Base-by-base conservation (phyloP, 139 green algal species). In the Picochlorum sp. region DNA sequence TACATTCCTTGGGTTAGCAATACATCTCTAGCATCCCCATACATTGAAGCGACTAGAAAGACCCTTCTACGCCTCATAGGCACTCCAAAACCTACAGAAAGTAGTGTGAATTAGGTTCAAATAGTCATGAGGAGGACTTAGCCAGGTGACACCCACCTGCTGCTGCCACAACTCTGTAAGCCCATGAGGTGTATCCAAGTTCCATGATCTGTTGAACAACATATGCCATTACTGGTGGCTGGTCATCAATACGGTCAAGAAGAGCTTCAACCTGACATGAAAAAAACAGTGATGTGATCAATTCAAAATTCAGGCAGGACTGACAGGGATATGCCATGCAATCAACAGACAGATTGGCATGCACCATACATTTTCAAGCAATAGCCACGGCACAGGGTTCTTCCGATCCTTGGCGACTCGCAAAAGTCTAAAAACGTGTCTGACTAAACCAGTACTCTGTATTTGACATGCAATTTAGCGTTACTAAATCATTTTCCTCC, bases 391-490 rank as follows among this genome's bases (percentile, higher is more conserved):
- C 24, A 96, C 78, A 1, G 75, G 59, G 2, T 72, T 59, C 4
- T 66, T 18, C 25, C 74, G 51, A 28, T 69, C 33, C 24, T 52
- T 68, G 4, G 85, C 77, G 1, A 51, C 20, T 7, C 69, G 28
- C 55, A 94, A 63, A 29, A 96, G 71, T 8, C 88, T 58, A 65
- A 96, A 93, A 26, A 96, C 79, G 57, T 96, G 88, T 5, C 68
- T 65, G 35, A 92, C 82, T 18, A 90, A 67, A 12, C 85, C 70
- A 8, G 85, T 85, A 61, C 61, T 47, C 39, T 47, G 2, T 71
- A 76, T 90, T 72, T 35, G 72, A 1, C 8, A 62, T 14, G 0
- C 60, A 8, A 7, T 22, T 30, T 56, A 60, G 14, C 0, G 14
- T 57, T 13, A 43, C 57, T 6, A 29, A 18, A 7, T n/a, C 14